Evolutionary conservation across 1,139 yeast species (phyloP), one percentile per base, ranked within the genome.

Genomic region (Candida sanyaensis): DNA sequence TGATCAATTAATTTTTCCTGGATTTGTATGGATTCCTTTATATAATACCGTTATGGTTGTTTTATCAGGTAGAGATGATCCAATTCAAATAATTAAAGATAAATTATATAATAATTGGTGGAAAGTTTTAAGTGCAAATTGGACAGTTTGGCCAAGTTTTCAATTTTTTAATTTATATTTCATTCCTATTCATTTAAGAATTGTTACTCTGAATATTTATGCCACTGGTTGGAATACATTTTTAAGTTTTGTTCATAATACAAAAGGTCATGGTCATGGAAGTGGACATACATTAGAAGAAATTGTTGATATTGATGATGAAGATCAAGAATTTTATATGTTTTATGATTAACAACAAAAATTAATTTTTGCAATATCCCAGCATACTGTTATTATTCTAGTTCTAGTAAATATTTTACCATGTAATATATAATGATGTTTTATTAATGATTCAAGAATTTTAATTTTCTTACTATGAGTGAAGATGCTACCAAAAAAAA

Each of bases 141-240:
- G 79, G 77, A 61, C 70, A 11, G 75, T 74, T 13, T 75, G 80
- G 80, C 77, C 78, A 0, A 61, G 66, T 1, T 72, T 75, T 55
- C 78, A 73, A 56, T 57, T 73, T 40, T 51, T 71, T 47, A 71
- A 69, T 55, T 63, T 75, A 42, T 68, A 67, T 53, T 69, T 65
- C 45, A 60, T 73, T 24, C 80, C 80, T 1, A 66, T 74, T 6
- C 78, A 74, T 52, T 62, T 71, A 41, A 59, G 80, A 47, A 66
- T 73, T 21, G 69, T 75, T 10, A 63, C 71, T 17, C 60, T 72
- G 28, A 75, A 75, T 53, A 43, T 73, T 11, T 73, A 75, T 68
- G 70, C 77, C 4, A 64, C 73, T 27, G 75, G 77, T 28, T 75
- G 80, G 80, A 74, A 70, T 50, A 68, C 75, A 39, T 75, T 68